Base-by-base conservation (phyloP, 352 stramenopile genomes). In the Stramenopiles sp. region DNA sequence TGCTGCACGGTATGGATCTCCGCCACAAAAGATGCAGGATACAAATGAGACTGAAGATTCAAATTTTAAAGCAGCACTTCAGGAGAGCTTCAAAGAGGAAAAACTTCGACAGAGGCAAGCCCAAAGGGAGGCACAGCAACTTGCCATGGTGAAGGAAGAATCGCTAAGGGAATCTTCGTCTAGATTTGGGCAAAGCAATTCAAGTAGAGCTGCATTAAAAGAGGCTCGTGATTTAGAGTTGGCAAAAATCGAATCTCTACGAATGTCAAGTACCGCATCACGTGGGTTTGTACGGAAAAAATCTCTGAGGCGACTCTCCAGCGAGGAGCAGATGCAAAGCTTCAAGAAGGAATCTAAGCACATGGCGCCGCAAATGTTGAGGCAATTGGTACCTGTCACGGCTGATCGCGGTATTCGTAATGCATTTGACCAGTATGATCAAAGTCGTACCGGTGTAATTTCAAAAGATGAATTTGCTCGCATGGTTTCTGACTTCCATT, bases 401-500 rank as follows among this genome's bases (percentile, higher is more conserved):
- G 71, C 71, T 31, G 71, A 78, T 33, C 30, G 31, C 8, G 71
- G 71, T 8, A 78, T 78, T 33, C 71, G 31, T 31, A 31, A 14
- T 31, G 4, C 4, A 4, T 78, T 78, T 33, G 71, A 78, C 22
- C 30, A 78, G 8, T 78, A 78, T 33, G 71, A 78, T 33, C 71
- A 78, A 31, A 33, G 30, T 78, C 71, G 71, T 14, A 78, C 71
- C 1, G 71, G 71, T 14, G 31, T 33, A 14, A 78, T 78, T 78
- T 33, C 71, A 33, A 78, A 78, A 78, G 71, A 78, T 14, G 71
- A 78, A 14, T 78, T 78, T 78, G 22, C 30, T 4, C 71, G 71
- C 4, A 31, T 78, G 30, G 71, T 78, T 33, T 14, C 4, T 33
- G 71, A 78, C 22, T 33, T 33, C 22, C 4, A 14, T 14, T 78